Base-by-base conservation (phyloP, 169 alveolate species). In the Babesia gibsoni region DNA sequence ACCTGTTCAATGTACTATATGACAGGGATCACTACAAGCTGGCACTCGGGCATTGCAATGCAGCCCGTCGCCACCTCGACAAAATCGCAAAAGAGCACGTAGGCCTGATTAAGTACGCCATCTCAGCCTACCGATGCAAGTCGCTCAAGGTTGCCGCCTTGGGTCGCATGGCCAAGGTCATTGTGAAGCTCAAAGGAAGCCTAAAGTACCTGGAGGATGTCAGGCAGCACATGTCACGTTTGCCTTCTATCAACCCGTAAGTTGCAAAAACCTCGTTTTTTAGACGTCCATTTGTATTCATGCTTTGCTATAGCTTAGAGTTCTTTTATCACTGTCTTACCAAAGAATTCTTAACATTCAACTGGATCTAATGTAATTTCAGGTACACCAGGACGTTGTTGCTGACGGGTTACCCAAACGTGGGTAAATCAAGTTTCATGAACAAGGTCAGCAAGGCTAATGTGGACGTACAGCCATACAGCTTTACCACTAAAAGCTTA, bases 21-120 rank as follows among this genome's bases (percentile, higher is more conserved):
- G 99, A 98, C 77, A 91, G 98, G 61, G 99, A 98, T 83, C 99
- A 98, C 92, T 98, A 96, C 89, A 98, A 98, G 84, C 90, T 97
- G 57, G 99, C 99, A 7, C 88, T 98, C 59, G 99, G 99, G 20
- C 99, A 96, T 64, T 93, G 97, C 48, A 93, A 95, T 73, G 94
- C 98, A 16, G 94, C 94, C n/a, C 92, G 91, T 65, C 90, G 93
- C 42, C 85, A 95, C 41, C 89, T 96, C 46, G 99, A 96, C 75
- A 92, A 91, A 56, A 84, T 96, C 52, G 97, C 99, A 39, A 96
- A 93, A 58, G 99, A 98, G 83, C 97, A 98, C 84, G 98, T 97
- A 37, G 92, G 98, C 43, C 78, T 97, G 49, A 73, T 97, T 53
- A 98, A 98, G 89, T 97, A 94, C 73, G 98, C 98, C 33, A 98